A percentile compares a stretch with the other conserved stretches of the same genome.
phyloP scores from a whole-genome alignment of 2,329 filamentous ascomycete species.

The Trichophyton equinum region DNA sequence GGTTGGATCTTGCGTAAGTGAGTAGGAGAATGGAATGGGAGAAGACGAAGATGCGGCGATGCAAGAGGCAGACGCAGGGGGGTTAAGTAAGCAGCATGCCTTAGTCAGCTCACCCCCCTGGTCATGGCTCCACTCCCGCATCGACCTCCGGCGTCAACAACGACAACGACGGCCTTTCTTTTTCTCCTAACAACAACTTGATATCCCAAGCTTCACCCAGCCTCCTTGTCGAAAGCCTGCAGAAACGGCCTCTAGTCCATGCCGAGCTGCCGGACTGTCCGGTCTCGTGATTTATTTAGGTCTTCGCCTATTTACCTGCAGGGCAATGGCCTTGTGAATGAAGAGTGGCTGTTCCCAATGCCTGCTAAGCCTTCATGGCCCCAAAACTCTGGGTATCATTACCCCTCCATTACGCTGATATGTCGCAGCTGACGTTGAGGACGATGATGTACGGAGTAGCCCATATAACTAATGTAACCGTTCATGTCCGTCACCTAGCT shows the following conservation, averaged over 20 bases:
- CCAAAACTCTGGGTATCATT: background rate
- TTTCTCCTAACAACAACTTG: background rate
- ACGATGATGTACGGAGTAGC: background rate
- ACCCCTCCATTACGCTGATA: background rate
- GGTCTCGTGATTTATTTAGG: background rate
- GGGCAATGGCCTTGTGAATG: background rate
- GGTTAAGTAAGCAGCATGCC: background rate
- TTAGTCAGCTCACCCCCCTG: background rate
- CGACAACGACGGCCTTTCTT: background rate
- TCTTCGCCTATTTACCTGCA: background rate
- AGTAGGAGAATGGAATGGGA: background rate
- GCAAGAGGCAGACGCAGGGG: background rate
- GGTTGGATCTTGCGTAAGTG: background rate
- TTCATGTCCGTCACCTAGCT: background rate
- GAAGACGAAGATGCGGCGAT: background rate
- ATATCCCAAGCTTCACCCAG: background rate
- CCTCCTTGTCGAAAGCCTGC: background rate
- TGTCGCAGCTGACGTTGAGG: background rate
- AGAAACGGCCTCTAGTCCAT: background rate
- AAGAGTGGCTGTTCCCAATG: background rate
- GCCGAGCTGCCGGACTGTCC: background rate
- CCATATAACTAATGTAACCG: background rate
- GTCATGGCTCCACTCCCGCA: background rate
- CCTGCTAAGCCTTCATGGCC: background rate
- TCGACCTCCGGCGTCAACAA: background rate